Base-by-base conservation (phyloP, 176 grass and related monocot species). In the Triticum aestivum region DNA sequence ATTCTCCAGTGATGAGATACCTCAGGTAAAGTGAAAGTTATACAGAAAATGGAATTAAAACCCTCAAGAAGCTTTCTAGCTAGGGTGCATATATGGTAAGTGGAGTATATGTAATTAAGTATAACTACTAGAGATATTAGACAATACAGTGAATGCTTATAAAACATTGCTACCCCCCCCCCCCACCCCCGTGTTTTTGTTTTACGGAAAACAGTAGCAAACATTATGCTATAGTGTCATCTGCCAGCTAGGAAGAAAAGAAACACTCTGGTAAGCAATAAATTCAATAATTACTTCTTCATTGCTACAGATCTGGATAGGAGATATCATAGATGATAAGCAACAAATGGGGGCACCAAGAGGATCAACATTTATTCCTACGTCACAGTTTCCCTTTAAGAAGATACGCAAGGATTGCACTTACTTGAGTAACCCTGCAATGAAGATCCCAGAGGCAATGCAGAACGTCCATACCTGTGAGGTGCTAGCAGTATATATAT, bases 391-490 rank as follows among this genome's bases (percentile, higher is more conserved):
- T 14, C 89, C 95, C 15, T 66, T 70, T 15, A 98, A 90, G 83
- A 95, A 93, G 72, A 66, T 84, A 29, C 91, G 89, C 65, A 95
- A 92, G 80, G 87, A 98, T 34, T 98, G 93, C 77, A 93, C 67
- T 85, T 98, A 95, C 84, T 81, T 85, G 49, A 88, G 87, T 59
- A 95, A 86, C 80, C 95, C 95, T 21, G 87, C 91, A 24, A 90
- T 98, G 93, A 93, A 87, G 83, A 91, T 98, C 44, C 93, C 95
- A 11, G 41, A 98, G 32, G 66, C 82, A 72, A 78, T 98, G 79
- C 59, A 93, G 72, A 95, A 98, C 56, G 89, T 98, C 73, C 87
- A 94, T 65, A 82, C 89, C 2, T 94, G 92, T 65, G 95, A 94
- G 92, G 92, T 97, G 91, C 88, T 70, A 82, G 15, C 27, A 58